phyloP scores from a whole-genome alignment of 352 stramenopile genomes.

The Pythium volutum region DNA sequence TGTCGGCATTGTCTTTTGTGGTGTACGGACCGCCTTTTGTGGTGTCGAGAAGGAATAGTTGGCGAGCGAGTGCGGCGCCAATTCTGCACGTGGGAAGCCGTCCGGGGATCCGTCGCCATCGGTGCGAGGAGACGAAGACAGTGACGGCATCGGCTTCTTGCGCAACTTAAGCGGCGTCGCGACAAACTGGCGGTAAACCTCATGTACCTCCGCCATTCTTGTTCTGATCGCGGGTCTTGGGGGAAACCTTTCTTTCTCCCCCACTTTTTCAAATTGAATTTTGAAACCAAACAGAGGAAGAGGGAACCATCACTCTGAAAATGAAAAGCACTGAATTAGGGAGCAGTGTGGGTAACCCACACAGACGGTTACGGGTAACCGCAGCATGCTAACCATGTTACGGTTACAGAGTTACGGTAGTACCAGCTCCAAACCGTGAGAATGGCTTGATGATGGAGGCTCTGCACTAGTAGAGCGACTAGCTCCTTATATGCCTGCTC shows the following conservation, averaged over 20 bases:
- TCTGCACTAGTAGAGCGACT: no score
- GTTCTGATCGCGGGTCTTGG: not conserved
- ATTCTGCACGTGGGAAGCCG: not conserved
- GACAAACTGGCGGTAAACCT: constrained; percentile 26
- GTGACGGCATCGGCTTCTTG: constrained; percentile 1
- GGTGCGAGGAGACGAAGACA: not conserved
- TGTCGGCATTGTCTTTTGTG: not conserved
- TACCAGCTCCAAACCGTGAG: no score
- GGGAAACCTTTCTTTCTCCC: not conserved
- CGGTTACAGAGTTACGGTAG: no score
- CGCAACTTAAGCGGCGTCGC: constrained; percentile 22
- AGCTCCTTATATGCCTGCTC: not conserved
- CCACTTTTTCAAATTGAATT: constrained; percentile 21
- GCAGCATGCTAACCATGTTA: no score
- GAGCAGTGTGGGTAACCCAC: no score
- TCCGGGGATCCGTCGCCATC: not conserved
- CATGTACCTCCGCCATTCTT: constrained; percentile 23
- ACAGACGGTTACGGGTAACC: no score
- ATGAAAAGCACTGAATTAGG: constrained; percentile 14
- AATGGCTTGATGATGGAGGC: no score
- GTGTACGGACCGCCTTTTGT: not conserved
- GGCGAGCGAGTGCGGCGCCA: not conserved
- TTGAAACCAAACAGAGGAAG: constrained; percentile 9
- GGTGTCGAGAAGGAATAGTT: not conserved
- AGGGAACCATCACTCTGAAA: constrained; percentile 16